These are phyloP conservation scores for Alternaria panax DNA, from an alignment of 2,329 filamentous ascomycete species.

Conservation along the genomic window DNA sequence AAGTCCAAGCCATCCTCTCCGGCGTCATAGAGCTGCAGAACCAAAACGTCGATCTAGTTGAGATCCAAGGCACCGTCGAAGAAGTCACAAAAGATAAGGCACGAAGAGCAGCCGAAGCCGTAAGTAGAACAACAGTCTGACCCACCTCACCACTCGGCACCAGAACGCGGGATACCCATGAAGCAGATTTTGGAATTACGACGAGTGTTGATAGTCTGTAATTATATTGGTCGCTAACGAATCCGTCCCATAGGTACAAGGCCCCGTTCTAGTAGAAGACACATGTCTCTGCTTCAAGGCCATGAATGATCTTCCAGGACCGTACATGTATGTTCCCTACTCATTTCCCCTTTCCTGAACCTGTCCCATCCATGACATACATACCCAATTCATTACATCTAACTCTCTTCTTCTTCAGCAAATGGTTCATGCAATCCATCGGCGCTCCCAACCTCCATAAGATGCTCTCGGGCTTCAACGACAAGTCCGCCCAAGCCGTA, in stretches of 20 bases:
- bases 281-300: constrained; percentile 94
- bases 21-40: constrained; percentile 74
- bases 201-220: neutral
- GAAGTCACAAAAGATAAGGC: constrained; percentile 92
- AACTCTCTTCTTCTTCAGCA: constrained; percentile 62
- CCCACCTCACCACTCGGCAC: neutral
- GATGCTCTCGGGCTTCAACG: constrained; percentile 83
- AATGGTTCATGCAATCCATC: constrained; percentile 88
- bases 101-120: constrained; percentile 77
- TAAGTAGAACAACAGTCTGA: constrained; percentile 53
- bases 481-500: constrained; percentile 91
- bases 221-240: neutral
- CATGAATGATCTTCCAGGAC: constrained; percentile 87
- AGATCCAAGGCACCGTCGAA: constrained; percentile 91
- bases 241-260: constrained; percentile 66
- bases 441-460: constrained; percentile 89
- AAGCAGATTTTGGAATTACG: neutral
- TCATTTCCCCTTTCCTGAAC: neutral
- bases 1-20: constrained; percentile 83
- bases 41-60: constrained; percentile 79
- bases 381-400: too few species aligned
- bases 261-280: constrained; percentile 93
- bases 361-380: neutral
- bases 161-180: neutral
- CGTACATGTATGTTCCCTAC: constrained; percentile 80